A percentile compares a stretch with the other conserved stretches of the same genome.
Evolutionary conservation across 2,329 filamentous ascomycete genomes (phyloP).

Genomic region (Sclerotinia sclerotiorum): DNA sequence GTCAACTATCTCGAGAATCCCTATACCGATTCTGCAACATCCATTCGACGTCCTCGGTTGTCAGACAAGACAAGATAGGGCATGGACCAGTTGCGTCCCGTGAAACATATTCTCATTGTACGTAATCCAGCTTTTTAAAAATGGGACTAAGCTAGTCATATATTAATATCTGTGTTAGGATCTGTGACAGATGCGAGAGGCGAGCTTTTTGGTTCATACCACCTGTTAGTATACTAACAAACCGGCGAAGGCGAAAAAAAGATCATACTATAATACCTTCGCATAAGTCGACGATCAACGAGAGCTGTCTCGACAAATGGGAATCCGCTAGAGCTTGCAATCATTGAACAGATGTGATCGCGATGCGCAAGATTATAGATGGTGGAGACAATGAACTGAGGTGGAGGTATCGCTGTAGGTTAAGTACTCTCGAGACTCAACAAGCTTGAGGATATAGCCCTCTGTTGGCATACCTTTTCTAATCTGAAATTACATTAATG

Average conservation of each 20-base stretch:
- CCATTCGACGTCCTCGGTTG: background rate
- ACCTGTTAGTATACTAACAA: background rate
- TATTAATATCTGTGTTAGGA: background rate
- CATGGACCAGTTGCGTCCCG: background rate
- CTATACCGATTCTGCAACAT: too few relatives aligned
- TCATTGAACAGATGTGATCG: background rate
- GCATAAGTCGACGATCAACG: background rate
- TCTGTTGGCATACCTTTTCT: background rate
- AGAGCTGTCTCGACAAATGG: background rate
- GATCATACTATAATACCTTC: background rate
- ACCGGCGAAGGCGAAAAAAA: background rate
- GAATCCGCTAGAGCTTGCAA: background rate
- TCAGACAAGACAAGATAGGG: background rate
- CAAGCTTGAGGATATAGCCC: background rate
- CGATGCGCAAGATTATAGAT: background rate
- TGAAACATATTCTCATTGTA: too few relatives aligned
- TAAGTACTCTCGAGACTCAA: background rate
- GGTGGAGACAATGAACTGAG: background rate
- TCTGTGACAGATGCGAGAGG: background rate
- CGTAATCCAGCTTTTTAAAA: background rate
- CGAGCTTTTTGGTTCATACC: background rate
- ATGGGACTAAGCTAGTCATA: background rate
- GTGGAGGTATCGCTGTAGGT: background rate
- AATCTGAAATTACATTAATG: conserved; percentile 9
- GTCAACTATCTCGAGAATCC: background rate